These are phyloP conservation scores for Collybiopsis confluens DNA, from an alignment of 768 basidiomycete genomes.

Conservation along the genomic window DNA sequence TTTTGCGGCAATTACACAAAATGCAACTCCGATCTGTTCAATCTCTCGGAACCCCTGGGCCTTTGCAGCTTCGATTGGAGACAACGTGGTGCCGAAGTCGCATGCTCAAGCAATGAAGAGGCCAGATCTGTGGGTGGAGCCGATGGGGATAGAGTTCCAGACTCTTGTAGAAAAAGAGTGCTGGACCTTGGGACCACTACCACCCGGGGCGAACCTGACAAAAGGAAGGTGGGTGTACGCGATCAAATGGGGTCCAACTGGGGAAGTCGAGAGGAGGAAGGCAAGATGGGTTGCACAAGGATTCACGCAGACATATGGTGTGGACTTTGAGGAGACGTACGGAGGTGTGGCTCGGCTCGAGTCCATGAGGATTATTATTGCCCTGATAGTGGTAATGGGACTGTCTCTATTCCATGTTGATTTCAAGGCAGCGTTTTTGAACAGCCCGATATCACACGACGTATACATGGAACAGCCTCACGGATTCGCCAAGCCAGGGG, in stretches of 20 bases:
- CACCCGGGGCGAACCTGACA: background rate
- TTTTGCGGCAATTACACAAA: too few species aligned
- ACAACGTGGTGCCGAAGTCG: background rate
- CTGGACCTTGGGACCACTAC: background rate
- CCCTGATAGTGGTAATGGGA: background rate
- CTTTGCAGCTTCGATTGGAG: background rate
- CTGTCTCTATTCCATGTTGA: background rate
- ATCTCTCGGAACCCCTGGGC: background rate
- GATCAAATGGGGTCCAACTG: background rate
- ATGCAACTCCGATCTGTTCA: too few species aligned
- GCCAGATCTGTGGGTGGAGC: background rate
- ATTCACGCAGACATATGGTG: background rate
- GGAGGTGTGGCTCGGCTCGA: too few species aligned
- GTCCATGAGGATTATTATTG: background rate
- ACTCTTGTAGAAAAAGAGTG: background rate
- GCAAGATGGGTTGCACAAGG: background rate
- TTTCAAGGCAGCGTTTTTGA: background rate
- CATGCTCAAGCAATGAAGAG: background rate
- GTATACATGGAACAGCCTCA: too few species aligned
- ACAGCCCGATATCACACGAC: too few species aligned
- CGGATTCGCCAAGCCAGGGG: too few species aligned
- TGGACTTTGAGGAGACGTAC: background rate
- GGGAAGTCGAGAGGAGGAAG: background rate
- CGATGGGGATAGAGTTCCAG: background rate
- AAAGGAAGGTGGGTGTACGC: too few species aligned